Evolutionary conservation across 495 filamentous ascomycete genomes (phyloP).

Genomic region (Neurospora intermedia): DNA sequence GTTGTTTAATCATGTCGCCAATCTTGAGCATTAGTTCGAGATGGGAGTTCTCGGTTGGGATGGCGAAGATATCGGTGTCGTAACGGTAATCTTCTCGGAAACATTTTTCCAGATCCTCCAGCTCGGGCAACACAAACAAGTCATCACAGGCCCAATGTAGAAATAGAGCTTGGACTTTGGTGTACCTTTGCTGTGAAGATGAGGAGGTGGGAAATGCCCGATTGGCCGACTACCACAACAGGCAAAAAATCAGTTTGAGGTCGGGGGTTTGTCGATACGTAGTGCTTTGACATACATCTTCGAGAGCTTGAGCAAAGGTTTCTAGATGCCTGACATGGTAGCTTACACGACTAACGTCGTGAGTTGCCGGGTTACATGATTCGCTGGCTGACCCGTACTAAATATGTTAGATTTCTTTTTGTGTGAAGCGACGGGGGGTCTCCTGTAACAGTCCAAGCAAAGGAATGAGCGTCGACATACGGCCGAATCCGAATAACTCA

Average conservation of each 20-base stretch:
- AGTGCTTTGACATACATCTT: constrained; percentile 29
- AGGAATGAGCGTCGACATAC: constrained; percentile 21
- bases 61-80: constrained; percentile 37
- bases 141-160: constrained; percentile 47
- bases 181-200: constrained; percentile 34
- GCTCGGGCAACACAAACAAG: constrained; percentile 40
- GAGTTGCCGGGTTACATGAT: constrained; percentile 32
- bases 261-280: neutral
- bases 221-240: constrained; percentile 30
- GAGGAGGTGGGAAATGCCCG: constrained; percentile 39
- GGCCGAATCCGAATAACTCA: constrained; percentile 37
- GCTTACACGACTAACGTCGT: constrained; percentile 41
- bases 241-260: neutral
- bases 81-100: constrained; percentile 38
- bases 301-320: constrained; percentile 35
- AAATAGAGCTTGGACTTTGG: constrained; percentile 39
- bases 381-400: constrained; percentile 37
- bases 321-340: constrained; percentile 41
- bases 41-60: constrained; percentile 41
- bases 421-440: neutral
- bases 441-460: neutral
- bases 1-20: constrained; percentile 38
- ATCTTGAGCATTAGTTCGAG: constrained; percentile 39
- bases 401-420: constrained; percentile 3
- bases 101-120: constrained; percentile 39